Evolutionary conservation across 306 rosid genomes (phyloP).

Genomic region (Dicorynia guianensis): DNA sequence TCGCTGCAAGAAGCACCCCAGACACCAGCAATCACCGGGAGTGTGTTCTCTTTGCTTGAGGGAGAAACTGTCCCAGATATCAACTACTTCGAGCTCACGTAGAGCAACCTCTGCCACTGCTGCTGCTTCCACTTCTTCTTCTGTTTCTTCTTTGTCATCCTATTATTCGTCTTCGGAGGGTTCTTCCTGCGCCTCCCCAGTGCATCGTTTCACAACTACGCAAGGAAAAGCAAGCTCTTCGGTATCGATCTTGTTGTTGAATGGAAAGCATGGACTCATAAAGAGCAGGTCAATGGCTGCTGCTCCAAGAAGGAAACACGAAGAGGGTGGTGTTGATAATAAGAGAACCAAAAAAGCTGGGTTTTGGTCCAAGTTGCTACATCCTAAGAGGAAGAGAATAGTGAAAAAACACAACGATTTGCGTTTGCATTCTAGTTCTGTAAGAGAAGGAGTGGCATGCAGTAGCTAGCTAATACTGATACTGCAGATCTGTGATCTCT

Average conservation of each 20-base stretch:
- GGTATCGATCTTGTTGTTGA: slow-evolving; percentile 34
- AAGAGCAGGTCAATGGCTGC: slow-evolving; percentile 59
- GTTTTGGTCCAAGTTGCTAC: slow-evolving; percentile 63
- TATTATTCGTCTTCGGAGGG: slow-evolving; percentile 53
- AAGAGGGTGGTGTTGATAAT: not conserved
- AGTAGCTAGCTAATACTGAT: not conserved
- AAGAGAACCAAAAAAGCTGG: slow-evolving; percentile 44
- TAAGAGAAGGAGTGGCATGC: slow-evolving; percentile 24
- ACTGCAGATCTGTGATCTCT: not conserved
- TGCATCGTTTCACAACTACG: slow-evolving; percentile 18
- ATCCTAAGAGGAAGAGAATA: slow-evolving; percentile 47
- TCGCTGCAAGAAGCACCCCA: slow-evolving; percentile 81
- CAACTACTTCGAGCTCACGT: slow-evolving; percentile 35
- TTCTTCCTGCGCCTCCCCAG: slow-evolving; percentile 66
- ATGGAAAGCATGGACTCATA: slow-evolving; percentile 45
- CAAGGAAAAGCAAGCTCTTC: slow-evolving; percentile 37
- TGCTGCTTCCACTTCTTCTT: slow-evolving; percentile 39
- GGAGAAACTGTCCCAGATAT: slow-evolving; percentile 54
- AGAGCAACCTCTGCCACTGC: not conserved
- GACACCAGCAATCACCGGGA: slow-evolving; percentile 83
- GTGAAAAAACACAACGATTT: slow-evolving; percentile 24
- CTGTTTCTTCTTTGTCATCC: slow-evolving; percentile 52
- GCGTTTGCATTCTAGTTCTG: slow-evolving; percentile 45
- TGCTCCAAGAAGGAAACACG: slow-evolving; percentile 39
- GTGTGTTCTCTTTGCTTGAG: slow-evolving; percentile 81